Percentiles rank a stretch among this genome's conserved stretches.
Conservation (phyloP, 192 early-diverging fungal genomes). For the Coemansia sp. region DNA sequence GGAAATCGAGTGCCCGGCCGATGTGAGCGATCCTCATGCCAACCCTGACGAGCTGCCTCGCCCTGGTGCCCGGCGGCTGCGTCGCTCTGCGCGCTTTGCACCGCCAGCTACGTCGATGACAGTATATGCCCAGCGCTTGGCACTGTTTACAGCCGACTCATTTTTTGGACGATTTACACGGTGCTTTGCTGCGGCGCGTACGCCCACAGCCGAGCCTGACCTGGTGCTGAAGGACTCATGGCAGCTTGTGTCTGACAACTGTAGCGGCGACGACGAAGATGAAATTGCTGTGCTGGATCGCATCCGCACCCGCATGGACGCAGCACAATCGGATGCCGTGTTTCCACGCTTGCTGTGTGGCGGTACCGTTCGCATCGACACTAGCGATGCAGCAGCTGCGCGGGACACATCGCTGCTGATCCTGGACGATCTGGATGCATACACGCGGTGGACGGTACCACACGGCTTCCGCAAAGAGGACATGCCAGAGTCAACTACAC, state of each 20-base stretch:
- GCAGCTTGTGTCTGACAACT: constrained; percentile 24
- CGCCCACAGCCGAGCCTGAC: constrained; percentile 9
- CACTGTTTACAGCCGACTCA: constrained; percentile 37
- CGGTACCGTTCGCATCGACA: constrained; percentile 33
- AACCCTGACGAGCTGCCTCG: constrained; percentile 3
- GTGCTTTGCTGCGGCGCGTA: constrained; percentile 27
- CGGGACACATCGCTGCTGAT: constrained; percentile 40
- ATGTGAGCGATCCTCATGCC: constrained; percentile 12
- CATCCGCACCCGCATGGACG: constrained; percentile 29
- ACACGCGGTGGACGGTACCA: constrained; percentile 43
- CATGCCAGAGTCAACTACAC: neutral
- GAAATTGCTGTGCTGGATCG: constrained; percentile 35
- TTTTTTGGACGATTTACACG: constrained; percentile 49
- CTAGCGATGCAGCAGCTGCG: constrained; percentile 1
- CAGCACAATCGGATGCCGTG: constrained; percentile 8
- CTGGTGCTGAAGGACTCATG: constrained; percentile 49
- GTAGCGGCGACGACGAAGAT: constrained; percentile 6
- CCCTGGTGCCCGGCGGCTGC: constrained; percentile 7
- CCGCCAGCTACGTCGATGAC: constrained; percentile 11
- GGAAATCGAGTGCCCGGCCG: constrained; percentile 37
- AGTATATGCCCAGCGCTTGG: constrained; percentile 24
- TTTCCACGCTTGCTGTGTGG: constrained; percentile 38
- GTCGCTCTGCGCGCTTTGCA: constrained; percentile 17
- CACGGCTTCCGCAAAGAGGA: constrained; percentile 16
- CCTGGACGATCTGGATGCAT: constrained; percentile 21